Conservation (phyloP, 2,329 filamentous ascomycete species). For the Neonectria punicea region DNA sequence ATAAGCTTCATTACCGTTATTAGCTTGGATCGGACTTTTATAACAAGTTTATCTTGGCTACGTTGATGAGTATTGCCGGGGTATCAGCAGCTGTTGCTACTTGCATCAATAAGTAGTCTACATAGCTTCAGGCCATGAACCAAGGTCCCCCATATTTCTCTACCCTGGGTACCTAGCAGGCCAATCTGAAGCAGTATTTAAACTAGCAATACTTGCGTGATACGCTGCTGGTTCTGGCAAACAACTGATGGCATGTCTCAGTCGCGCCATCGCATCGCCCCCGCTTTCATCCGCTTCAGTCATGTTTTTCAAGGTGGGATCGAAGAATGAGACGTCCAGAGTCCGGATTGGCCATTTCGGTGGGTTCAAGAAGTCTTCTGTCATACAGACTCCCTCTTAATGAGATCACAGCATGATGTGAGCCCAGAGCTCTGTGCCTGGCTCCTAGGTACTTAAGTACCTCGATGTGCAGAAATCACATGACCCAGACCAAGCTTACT, state of each 20-base stretch:
- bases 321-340: not conserved
- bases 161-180: too few relatives aligned
- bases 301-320: not conserved
- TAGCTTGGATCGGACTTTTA: not conserved
- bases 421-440: not conserved
- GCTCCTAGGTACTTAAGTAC: not conserved
- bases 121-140: too few relatives aligned
- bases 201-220: too few relatives aligned
- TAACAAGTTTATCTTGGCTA: not conserved
- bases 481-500: not conserved
- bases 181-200: too few relatives aligned
- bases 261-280: not conserved
- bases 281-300: not conserved
- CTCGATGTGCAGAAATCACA: not conserved
- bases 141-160: too few relatives aligned
- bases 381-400: not conserved
- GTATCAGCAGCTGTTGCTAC: too few relatives aligned
- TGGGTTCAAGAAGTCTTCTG: not conserved
- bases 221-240: not conserved
- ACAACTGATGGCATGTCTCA: not conserved
- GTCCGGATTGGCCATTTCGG: not conserved
- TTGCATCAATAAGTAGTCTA: too few relatives aligned
- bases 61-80: not conserved
- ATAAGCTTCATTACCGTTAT: slow-evolving; percentile 1
- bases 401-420: not conserved